Base-by-base conservation (phyloP, 352 stramenopile species). In the Discostella stelligera region DNA sequence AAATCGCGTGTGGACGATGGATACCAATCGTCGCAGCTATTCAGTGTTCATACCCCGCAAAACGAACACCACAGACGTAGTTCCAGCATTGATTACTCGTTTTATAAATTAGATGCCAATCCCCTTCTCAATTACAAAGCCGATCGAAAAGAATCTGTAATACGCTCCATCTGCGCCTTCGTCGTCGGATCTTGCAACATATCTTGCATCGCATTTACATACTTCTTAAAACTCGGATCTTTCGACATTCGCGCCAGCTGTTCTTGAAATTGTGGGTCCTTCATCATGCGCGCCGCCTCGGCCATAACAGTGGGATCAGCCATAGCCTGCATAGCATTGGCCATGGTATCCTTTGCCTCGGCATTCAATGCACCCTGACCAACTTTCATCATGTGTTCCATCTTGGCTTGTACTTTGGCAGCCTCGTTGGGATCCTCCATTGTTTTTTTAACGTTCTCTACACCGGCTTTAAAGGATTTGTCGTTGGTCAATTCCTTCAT, bases 331-430 rank as follows among this genome's bases (percentile, higher is more conserved):
- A 94, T 92, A 10, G 88, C 86, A 44, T 84, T 65, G 18, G 84
- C 73, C 83, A 94, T 90, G 37, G 77, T 74, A 49, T 84, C 71
- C 52, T 73, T 81, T 0, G 86, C 76, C 10, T 83, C 71, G 11
- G 79, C 77, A 46, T 90, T 81, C n/a, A 91, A 61, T 69, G 84
- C 68, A 0, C 81, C 58, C 8, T 82, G 50, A 30, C 86, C 86
- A 37, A 83, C 59, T 52, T 91, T 91, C 44, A 91, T 70, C 88
- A 93, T 93, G 74, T 91, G 84, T 74, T 94, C 88, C 69, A 88
- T 85, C 77, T 90, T 88, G 5, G 88, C 88, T 63, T 90, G 76
- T 60, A 90, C 81, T 59, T 84, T 79, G 4, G 86, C 88, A 27
- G 86, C 79, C 20, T 84, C 68, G 32, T 87, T 80, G n/a, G 88